Base-by-base conservation (phyloP, 2,329 filamentous ascomycete genomes). In the Aspergillus sojae region DNA sequence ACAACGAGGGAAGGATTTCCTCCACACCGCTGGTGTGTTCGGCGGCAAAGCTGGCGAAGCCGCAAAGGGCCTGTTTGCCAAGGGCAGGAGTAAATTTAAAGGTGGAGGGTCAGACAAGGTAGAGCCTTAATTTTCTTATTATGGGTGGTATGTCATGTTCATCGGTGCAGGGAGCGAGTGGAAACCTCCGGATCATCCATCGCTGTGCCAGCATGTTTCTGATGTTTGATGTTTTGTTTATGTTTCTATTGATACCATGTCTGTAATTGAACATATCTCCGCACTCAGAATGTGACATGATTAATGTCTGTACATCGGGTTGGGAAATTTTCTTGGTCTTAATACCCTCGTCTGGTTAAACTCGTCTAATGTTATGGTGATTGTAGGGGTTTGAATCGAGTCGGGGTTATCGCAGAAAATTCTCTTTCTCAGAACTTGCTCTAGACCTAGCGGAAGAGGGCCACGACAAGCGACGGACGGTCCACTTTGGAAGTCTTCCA, bases 1-100 rank as follows among this genome's bases (percentile, higher is more conserved):
- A 70, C 86, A 89, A 45, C 94, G 94, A 82, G 89, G 94, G 76
- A 97, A 97, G 81, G 93, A 96, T 72, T 82, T 97, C 32, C 85
- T 97, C 74, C 91, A 95, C 68, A 90, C 90, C 26, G 94, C 94
- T 60, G 93, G 92, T 59, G 81, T 88, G 21, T 81, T 90, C 63
- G 86, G 89, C 64, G 88, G 88, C 28, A 90, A 89, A 72, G 88
- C 88, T 36, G 86, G 87, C 67, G 93, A 92, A 75, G 92, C 93
- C 63, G 93, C 94, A 56, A 97, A 97, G 82, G 94, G 94, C 58
- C 79, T 97, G 67, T 89, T 97, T 77, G 93, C 91, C 68, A 96
- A 96, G 81, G 92, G 94, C 70, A 94, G 91, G 81, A 94, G 87
- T 80, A 94, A 92, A 79, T 88, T 97, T 73, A 83, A 83, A 75